Evolutionary conservation across 169 alveolate genomes (phyloP).

Genomic region (Cryptosporidium canis): DNA sequence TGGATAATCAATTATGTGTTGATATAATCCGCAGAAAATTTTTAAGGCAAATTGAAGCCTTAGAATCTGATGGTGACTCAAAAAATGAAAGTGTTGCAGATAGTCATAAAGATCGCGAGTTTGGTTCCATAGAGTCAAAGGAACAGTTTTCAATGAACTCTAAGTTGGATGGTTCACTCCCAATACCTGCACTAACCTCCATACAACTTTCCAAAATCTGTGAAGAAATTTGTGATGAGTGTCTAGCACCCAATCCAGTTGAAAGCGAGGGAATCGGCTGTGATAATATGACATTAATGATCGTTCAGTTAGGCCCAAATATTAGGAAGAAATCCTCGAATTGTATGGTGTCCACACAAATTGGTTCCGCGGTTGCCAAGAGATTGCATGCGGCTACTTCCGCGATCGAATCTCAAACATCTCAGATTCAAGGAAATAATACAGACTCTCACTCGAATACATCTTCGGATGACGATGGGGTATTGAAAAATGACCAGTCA

Average conservation of each 20-base stretch:
- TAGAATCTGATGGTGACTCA: not conserved
- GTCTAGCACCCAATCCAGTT: slow-evolving; percentile 87
- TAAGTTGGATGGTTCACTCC: slow-evolving; percentile 31
- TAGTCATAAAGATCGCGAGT: not conserved
- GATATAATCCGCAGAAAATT: slow-evolving; percentile 81
- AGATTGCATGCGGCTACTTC: slow-evolving; percentile 41
- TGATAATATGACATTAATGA: slow-evolving; percentile 93
- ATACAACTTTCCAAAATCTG: slow-evolving; percentile 81
- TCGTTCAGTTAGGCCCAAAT: slow-evolving; percentile 82
- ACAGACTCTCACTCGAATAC: not conserved
- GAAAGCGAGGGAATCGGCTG: slow-evolving; percentile 92
- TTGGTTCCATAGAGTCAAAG: slow-evolving; percentile 24
- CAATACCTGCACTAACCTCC: slow-evolving; percentile 55
- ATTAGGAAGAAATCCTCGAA: slow-evolving; percentile 70
- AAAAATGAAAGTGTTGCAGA: slow-evolving; percentile 32
- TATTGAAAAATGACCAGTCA: slow-evolving; percentile 16
- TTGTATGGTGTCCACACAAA: slow-evolving; percentile 27
- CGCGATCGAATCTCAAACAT: slow-evolving; percentile 42
- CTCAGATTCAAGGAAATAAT: not conserved
- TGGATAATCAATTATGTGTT: slow-evolving; percentile 91
- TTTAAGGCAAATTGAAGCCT: slow-evolving; percentile 50
- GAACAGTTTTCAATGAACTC: slow-evolving; percentile 19
- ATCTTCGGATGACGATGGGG: not conserved
- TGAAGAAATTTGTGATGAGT: slow-evolving; percentile 88
- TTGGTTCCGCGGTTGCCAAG: slow-evolving; percentile 54